A percentile compares a stretch with the other conserved stretches of the same genome.
These are phyloP conservation scores for Aspergillus aculeatinus DNA, from an alignment of 2,329 filamentous ascomycete species.

Conservation along the genomic window DNA sequence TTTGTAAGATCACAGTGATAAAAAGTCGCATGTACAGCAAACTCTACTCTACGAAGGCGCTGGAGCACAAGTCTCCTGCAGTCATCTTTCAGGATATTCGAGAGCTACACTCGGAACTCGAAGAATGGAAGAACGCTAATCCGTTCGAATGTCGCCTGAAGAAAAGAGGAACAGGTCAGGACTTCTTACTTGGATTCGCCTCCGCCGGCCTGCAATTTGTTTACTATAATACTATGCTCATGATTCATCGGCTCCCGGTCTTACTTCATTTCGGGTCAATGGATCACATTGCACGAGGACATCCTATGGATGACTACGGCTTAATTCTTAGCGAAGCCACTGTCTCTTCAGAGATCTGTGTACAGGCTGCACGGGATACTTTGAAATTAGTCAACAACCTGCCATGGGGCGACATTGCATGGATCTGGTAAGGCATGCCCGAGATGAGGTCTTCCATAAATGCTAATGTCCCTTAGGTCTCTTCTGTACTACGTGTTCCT, in stretches of 20 bases:
- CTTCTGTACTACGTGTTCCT: slow-evolving; percentile 93
- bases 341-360: slow-evolving; percentile 81
- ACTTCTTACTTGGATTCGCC: slow-evolving; percentile 84
- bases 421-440: slow-evolving; percentile 73
- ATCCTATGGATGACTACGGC: slow-evolving; percentile 36
- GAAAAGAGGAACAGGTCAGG: slow-evolving; percentile 80
- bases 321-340: slow-evolving; percentile 85
- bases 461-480: slow-evolving; percentile 53
- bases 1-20: slow-evolving; percentile 85
- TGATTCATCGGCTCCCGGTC: slow-evolving; percentile 93
- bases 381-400: slow-evolving; percentile 91
- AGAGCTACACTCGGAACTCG: slow-evolving; percentile 78
- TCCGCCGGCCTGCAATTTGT: slow-evolving; percentile 88
- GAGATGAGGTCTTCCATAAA: background rate
- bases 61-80: slow-evolving; percentile 74
- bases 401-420: slow-evolving; percentile 87
- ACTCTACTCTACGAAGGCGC: slow-evolving; percentile 83
- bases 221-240: slow-evolving; percentile 94
- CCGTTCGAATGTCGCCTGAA: slow-evolving; percentile 85
- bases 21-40: slow-evolving; percentile 88
- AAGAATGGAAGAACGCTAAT: slow-evolving; percentile 88
- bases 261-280: slow-evolving; percentile 89
- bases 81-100: slow-evolving; percentile 88
- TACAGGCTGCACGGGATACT: slow-evolving; percentile 83
- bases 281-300: slow-evolving; percentile 72